phyloP scores from a whole-genome alignment of 495 filamentous ascomycete genomes.

The Haplographium delicatum region DNA sequence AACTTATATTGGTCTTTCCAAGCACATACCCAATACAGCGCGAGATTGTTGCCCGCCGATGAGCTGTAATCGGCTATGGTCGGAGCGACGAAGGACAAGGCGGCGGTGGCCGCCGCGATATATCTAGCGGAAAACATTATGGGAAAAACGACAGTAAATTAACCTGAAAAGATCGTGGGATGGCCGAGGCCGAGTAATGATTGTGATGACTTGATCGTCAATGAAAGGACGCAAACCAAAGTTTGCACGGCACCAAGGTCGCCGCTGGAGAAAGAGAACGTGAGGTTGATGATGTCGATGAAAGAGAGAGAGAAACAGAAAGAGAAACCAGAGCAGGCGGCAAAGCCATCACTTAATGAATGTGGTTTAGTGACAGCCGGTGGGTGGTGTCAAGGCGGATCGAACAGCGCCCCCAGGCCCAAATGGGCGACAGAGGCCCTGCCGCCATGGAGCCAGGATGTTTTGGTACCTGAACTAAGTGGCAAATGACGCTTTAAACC shows the following conservation, averaged over 20 bases:
- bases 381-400: too few relatives aligned
- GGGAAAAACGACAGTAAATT: background rate
- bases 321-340: constrained; percentile 2
- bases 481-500: background rate
- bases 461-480: constrained; percentile 11
- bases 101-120: constrained; percentile 20
- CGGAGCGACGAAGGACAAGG: constrained; percentile 17
- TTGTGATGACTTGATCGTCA: constrained; percentile 26
- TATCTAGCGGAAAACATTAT: constrained; percentile 26
- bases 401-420: too few relatives aligned
- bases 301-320: constrained; percentile 13
- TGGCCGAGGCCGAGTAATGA: constrained; percentile 27
- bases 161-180: constrained; percentile 20
- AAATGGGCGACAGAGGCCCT: background rate
- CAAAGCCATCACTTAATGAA: constrained; percentile 17
- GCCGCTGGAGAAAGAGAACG: constrained; percentile 9
- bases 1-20: too few relatives aligned
- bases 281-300: constrained; percentile 16
- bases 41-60: constrained; percentile 38
- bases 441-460: background rate
- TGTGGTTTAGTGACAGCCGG: background rate
- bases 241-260: constrained; percentile 24
- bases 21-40: constrained; percentile 45
- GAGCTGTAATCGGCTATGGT: constrained; percentile 16
- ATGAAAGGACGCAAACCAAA: constrained; percentile 31